phyloP scores from a whole-genome alignment of 768 basidiomycete genomes.

The Wakefieldia striispora region DNA sequence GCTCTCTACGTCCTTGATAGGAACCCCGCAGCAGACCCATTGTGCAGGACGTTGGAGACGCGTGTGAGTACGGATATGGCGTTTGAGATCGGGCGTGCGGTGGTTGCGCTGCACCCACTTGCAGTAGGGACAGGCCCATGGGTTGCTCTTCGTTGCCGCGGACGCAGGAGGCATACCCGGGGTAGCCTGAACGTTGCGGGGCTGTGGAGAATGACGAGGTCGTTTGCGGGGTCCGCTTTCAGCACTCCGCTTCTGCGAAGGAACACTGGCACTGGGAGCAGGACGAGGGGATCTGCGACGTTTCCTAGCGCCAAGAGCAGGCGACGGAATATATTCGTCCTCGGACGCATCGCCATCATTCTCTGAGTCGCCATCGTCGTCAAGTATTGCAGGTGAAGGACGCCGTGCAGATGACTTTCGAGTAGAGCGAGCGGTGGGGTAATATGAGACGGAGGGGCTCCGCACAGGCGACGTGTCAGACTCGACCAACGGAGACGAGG shows the following conservation, averaged over 20 bases:
- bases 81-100: slow-evolving; percentile 57
- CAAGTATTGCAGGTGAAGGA: slow-evolving; percentile 1
- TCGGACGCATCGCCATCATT: slow-evolving; percentile 40
- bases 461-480: background rate
- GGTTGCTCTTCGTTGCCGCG: slow-evolving; percentile 30
- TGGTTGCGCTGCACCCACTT: slow-evolving; percentile 46
- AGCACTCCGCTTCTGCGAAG: slow-evolving; percentile 6
- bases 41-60: slow-evolving; percentile 34
- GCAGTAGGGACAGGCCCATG: slow-evolving; percentile 47
- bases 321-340: slow-evolving; percentile 46
- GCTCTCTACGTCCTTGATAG: slow-evolving; percentile 22
- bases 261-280: background rate
- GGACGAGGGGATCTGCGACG: slow-evolving; percentile 27
- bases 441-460: slow-evolving; percentile 1
- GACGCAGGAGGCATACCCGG: slow-evolving; percentile 15
- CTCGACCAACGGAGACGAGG: background rate
- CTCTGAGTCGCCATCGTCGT: slow-evolving; percentile 35
- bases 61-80: slow-evolving; percentile 55
- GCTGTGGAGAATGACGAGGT: slow-evolving; percentile 34
- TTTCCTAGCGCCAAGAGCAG: slow-evolving; percentile 32
- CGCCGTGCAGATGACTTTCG: slow-evolving; percentile 6
- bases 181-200: slow-evolving; percentile 47
- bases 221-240: slow-evolving; percentile 19
- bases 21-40: slow-evolving; percentile 40
- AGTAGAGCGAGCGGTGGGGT: slow-evolving; percentile 14